Evolutionary conservation across 306 rosid species (phyloP), one percentile per base, ranked within the genome.

Genomic region (Alnus rubra): DNA sequence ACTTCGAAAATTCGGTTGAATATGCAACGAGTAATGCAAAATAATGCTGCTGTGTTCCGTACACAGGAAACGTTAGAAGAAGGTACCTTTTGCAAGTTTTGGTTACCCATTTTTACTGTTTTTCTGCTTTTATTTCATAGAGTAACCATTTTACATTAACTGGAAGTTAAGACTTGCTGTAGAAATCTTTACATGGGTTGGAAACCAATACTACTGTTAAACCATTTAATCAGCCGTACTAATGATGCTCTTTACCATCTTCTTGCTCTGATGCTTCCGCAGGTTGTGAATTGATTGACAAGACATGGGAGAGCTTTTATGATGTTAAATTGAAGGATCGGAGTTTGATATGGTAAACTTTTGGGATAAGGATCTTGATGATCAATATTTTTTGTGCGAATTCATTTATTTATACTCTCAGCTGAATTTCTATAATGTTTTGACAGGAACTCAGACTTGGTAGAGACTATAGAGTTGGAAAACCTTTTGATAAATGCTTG

Each of bases 11-110:
- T 95, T 80, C 86, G 99, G 75, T 87, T 95, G 84, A 90, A 95
- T 85, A 92, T 95, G 99, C 99, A 95, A 82, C 88, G 96, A n/a
- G 23, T 90, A 19, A 95, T 95, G 99, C 99, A 95, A 90, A 95
- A 49, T 75, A 91, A 95, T 83, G 99, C 98, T 80, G 98, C 99
- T 83, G 99, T 95, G 63, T 95, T 95, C 88, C 99, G 99, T 53
- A 93, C 97, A 48, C 96, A 91, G 76, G 99, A 95, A 81, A 93
- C 96, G 48, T 86, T 95, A 80, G 93, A 84, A 88, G 99, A 94
- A 89, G 98, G 98, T 93, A 83, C 12, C n/a, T 67, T 42, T 67
- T 3, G 51, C 31, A 42, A 67, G 70, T 39, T 67, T 3, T 7
- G 4, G 72, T 67, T 67, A 39, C 28, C 2, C 13, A 30, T 28